Evolutionary conservation across 1,284 basidiomycete genomes (phyloP).

Genomic region (Boletus mariae): DNA sequence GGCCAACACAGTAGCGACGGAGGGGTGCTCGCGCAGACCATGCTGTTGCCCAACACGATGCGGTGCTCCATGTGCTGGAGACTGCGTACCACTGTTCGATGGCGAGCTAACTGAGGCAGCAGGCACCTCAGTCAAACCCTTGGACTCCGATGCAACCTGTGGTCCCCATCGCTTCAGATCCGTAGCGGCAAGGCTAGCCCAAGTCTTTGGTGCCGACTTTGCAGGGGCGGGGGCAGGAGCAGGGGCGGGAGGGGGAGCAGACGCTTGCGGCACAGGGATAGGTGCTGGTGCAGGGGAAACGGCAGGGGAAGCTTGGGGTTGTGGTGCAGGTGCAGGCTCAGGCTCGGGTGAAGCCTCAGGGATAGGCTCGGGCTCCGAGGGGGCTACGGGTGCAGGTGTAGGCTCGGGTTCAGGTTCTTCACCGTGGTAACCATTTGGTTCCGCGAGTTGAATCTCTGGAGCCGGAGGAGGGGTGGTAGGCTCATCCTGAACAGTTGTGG

Average conservation of each 20-base stretch:
- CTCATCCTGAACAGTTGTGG: constrained; percentile 28
- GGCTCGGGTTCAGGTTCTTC: constrained; percentile 32
- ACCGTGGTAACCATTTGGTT: constrained; percentile 29
- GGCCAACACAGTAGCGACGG: constrained; percentile 52
- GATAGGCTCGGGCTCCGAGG: constrained; percentile 31
- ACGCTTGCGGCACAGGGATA: constrained; percentile 29
- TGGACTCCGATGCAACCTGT: constrained; percentile 68
- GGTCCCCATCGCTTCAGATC: constrained; percentile 78
- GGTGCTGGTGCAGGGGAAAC: constrained; percentile 35
- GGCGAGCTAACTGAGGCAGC: constrained; percentile 40
- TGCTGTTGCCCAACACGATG: constrained; percentile 31
- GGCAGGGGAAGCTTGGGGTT: constrained; percentile 33
- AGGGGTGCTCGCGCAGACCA: constrained; percentile 40
- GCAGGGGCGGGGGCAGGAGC: constrained; percentile 27
- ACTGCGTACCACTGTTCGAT: constrained; percentile 47
- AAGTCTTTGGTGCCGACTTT: constrained; percentile 70
- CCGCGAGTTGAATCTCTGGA: constrained; percentile 21
- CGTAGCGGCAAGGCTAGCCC: constrained; percentile 87
- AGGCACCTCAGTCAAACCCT: constrained; percentile 65
- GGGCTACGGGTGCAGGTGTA: constrained; percentile 30
- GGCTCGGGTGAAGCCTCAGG: constrained; percentile 37
- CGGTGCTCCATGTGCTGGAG: constrained; percentile 41
- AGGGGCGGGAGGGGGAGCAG: constrained; percentile 23
- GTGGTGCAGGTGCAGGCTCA: constrained; percentile 38
- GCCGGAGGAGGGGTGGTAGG: constrained; percentile 29